Conservation (phyloP, 2,329 filamentous ascomycete genomes). For the Aspergillus jensenii region DNA sequence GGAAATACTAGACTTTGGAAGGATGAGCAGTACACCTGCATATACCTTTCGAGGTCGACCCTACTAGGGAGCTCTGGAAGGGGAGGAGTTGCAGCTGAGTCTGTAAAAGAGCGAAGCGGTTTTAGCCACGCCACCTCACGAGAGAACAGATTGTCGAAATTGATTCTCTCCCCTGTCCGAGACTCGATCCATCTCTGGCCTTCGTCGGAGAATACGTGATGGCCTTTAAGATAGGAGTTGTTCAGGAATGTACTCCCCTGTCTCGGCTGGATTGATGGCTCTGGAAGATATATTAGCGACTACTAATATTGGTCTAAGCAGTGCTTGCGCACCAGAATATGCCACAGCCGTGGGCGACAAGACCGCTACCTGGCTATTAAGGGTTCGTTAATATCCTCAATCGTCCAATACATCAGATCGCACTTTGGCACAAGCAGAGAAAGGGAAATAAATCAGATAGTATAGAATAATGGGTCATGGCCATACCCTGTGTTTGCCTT, state of each 20-base stretch:
- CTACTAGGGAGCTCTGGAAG: neutral
- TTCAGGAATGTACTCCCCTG: neutral
- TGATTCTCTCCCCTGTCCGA: neutral
- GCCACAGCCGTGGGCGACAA: too few species aligned
- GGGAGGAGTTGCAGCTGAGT: neutral
- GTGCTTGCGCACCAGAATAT: too few species aligned
- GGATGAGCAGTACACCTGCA: neutral
- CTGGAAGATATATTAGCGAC: neutral
- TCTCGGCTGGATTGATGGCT: neutral
- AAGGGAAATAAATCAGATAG: too few species aligned
- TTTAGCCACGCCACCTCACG: neutral
- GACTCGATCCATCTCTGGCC: constrained; percentile 1
- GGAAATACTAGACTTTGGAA: neutral
- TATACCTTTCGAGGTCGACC: neutral
- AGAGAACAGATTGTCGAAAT: neutral
- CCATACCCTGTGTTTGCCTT: neutral
- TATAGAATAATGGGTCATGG: too few species aligned
- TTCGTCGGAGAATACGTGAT: constrained; percentile 2
- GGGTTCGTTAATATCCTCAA: too few species aligned
- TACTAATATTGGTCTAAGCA: neutral
- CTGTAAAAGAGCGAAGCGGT: neutral
- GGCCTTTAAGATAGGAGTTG: neutral
- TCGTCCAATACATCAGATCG: too few species aligned
- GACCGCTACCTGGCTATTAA: too few species aligned
- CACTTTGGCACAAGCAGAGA: too few species aligned